Conservation (phyloP, 352 stramenopile genomes). For the Phytophthora uliginosa region DNA sequence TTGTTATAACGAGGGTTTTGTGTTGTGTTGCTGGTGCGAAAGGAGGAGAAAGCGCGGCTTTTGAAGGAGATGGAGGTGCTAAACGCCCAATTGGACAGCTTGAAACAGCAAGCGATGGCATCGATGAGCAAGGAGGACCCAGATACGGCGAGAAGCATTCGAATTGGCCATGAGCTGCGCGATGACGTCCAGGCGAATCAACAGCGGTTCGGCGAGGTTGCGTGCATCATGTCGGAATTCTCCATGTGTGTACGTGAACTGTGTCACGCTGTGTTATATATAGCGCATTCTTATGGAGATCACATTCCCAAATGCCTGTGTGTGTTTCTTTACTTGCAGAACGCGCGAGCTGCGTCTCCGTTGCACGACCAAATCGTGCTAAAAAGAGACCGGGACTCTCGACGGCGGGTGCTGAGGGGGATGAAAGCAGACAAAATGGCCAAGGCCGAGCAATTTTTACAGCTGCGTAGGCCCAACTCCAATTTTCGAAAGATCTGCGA, state of each 20-base stretch:
- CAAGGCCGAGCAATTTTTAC: constrained; percentile 35
- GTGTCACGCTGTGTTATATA: not conserved
- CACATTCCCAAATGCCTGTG: not conserved
- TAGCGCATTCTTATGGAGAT: not conserved
- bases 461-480: constrained; percentile 20
- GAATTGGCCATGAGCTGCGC: constrained; percentile 28
- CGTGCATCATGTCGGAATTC: constrained; percentile 46
- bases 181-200: constrained; percentile 41
- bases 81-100: constrained; percentile 30
- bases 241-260: constrained; percentile 21
- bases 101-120: constrained; percentile 37
- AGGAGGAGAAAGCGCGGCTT: constrained; percentile 48
- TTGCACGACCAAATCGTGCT: constrained; percentile 28
- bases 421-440: constrained; percentile 42
- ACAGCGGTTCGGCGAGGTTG: constrained; percentile 34
- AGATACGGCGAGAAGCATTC: constrained; percentile 17
- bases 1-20: not conserved
- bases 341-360: constrained; percentile 23
- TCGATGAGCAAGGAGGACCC: constrained; percentile 20
- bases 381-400: constrained; percentile 23
- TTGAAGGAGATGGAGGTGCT: constrained; percentile 35
- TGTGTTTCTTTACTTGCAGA: constrained; percentile 9
- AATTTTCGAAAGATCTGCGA: constrained; percentile 36
- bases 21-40: not conserved
- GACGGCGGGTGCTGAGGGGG: constrained; percentile 12